Conservation (phyloP, 805 yeast species). For the Cyberlindnera subsufficiens region DNA sequence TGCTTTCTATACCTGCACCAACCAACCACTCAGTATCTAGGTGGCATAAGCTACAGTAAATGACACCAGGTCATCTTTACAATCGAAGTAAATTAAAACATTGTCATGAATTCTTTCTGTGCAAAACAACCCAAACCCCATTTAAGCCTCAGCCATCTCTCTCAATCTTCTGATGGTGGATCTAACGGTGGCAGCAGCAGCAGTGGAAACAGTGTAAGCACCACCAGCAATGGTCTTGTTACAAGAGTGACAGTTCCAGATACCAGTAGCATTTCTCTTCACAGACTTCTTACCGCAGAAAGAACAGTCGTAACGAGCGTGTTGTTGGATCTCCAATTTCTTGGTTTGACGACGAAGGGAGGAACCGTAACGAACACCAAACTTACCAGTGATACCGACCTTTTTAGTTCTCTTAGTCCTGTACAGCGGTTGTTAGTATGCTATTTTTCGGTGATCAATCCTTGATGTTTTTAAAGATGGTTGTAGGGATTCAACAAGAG, state of each 20-base stretch:
- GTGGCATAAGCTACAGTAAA: no score
- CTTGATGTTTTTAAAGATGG: not conserved
- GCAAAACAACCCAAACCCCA: constrained; percentile 17
- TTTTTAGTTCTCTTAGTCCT: constrained; percentile 99
- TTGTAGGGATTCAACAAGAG: not conserved
- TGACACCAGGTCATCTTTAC: not conserved
- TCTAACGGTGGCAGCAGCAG: constrained; percentile 99
- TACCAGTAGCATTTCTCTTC: constrained; percentile 96
- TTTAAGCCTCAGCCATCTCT: constrained; percentile 98
- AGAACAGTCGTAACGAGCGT: constrained; percentile 97
- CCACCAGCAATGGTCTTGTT: constrained; percentile 99
- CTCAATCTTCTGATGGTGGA: constrained; percentile 99
- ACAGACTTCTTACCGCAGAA: constrained; percentile 99
- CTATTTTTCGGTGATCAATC: not conserved
- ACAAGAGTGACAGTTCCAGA: constrained; percentile 97
- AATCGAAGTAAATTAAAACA: constrained; percentile 2
- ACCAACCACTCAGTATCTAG: no score
- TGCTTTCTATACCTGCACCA: no score
- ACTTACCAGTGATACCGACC: constrained; percentile 99
- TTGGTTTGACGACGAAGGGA: constrained; percentile 99
- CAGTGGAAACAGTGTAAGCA: constrained; percentile 98
- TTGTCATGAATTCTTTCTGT: constrained; percentile 22
- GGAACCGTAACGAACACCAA: constrained; percentile 99
- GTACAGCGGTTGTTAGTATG: constrained; percentile 36
- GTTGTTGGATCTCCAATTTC: constrained; percentile 98